Conservation (phyloP, 2,329 filamentous ascomycete genomes). For the Ascochyta lentis region DNA sequence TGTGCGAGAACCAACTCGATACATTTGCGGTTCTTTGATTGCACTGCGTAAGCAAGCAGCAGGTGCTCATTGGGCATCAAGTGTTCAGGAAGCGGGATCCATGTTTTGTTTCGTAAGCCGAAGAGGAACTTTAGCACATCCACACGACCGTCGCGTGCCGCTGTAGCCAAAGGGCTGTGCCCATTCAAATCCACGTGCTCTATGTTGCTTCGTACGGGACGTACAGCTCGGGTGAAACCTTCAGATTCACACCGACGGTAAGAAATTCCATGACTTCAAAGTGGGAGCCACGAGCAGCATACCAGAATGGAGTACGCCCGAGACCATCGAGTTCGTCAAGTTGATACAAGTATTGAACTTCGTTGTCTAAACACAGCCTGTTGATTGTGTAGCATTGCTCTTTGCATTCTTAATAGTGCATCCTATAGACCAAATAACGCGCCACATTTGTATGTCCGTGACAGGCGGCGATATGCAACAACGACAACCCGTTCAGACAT, state of each 20-base stretch:
- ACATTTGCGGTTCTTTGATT: neutral
- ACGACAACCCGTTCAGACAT: neutral
- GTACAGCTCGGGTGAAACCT: neutral
- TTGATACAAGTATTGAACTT: neutral
- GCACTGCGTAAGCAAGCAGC: neutral
- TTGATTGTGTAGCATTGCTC: too few species aligned
- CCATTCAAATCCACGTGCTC: neutral
- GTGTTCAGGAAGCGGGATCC: neutral
- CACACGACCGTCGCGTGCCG: neutral
- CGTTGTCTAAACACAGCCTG: too few species aligned
- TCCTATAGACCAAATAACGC: neutral
- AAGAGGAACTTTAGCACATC: neutral
- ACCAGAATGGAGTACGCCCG: neutral
- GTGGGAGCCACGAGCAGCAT: neutral
- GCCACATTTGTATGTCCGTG: neutral
- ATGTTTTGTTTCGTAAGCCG: neutral
- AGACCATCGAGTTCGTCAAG: neutral
- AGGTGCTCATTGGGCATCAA: neutral
- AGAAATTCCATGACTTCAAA: neutral
- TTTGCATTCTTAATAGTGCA: neutral
- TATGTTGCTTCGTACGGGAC: neutral
- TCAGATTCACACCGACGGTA: too few species aligned
- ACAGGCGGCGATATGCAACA: neutral
- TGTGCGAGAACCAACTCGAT: neutral
- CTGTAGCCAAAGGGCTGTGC: neutral